Evolutionary conservation across 208 protist genomes (phyloP).

Genomic region (Leishmania martiniquensis): DNA sequence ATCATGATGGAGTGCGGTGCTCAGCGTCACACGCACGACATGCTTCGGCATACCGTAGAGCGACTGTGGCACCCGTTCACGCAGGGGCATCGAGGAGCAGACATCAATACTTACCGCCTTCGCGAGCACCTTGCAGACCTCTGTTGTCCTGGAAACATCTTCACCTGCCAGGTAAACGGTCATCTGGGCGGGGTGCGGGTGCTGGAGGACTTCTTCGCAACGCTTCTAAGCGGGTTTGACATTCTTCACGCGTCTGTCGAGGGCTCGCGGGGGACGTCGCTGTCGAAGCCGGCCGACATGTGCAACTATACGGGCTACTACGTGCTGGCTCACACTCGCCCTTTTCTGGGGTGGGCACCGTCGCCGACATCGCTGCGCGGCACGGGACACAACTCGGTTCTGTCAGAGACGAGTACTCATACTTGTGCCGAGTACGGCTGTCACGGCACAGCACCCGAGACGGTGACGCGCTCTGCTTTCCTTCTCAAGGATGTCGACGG

Average conservation of each 20-base stretch:
- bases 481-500: background rate
- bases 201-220: slow-evolving; percentile 68
- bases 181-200: slow-evolving; percentile 42
- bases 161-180: slow-evolving; percentile 79
- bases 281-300: slow-evolving; percentile 23
- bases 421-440: background rate
- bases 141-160: slow-evolving; percentile 40
- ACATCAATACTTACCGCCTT: slow-evolving; percentile 60
- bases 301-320: slow-evolving; percentile 57
- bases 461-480: background rate
- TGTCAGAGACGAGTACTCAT: too few relatives aligned
- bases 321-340: slow-evolving; percentile 63
- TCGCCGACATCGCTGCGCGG: slow-evolving; percentile 7
- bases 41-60: slow-evolving; percentile 48
- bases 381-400: background rate
- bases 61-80: slow-evolving; percentile 75
- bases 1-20: slow-evolving; percentile 6
- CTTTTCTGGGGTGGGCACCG: slow-evolving; percentile 78
- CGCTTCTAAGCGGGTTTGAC: slow-evolving; percentile 74
- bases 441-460: background rate
- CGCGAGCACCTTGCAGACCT: slow-evolving; percentile 49
- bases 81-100: slow-evolving; percentile 24
- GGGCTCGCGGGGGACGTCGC: slow-evolving; percentile 11
- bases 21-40: slow-evolving; percentile 35
- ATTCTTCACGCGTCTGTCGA: slow-evolving; percentile 61